Percentiles rank a stretch among this genome's conserved stretches.
These are phyloP conservation scores for Rosa chinensis DNA, from an alignment of 306 rosid species.

Conservation along the genomic window DNA sequence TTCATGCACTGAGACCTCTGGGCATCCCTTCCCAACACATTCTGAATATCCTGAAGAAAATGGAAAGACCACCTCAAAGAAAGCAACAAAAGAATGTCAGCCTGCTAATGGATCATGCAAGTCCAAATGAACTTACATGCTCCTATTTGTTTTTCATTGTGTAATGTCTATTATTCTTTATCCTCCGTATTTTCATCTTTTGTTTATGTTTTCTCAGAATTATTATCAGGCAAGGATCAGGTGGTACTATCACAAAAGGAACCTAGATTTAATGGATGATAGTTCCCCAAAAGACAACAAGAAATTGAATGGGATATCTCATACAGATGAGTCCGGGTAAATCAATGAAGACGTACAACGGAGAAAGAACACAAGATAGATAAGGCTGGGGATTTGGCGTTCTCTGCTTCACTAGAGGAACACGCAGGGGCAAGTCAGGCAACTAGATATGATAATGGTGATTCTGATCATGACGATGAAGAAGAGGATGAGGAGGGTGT, in stretches of 20 bases:
- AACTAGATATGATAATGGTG: too few species aligned
- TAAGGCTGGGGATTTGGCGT: too few species aligned
- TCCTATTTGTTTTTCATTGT: neutral
- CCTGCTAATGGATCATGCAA: conserved; percentile 35
- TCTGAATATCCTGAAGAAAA: conserved; percentile 18
- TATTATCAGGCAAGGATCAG: conserved; percentile 34
- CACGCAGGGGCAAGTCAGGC: too few species aligned
- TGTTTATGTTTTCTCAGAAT: conserved; percentile 14
- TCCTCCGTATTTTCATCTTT: conserved; percentile 11
- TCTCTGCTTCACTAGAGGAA: too few species aligned
- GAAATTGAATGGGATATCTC: conserved; percentile 2
- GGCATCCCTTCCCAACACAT: conserved; percentile 17
- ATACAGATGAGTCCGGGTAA: too few species aligned
- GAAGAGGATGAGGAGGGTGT: too few species aligned
- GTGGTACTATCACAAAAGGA: neutral
- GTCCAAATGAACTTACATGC: conserved; percentile 26
- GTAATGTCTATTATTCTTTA: neutral
- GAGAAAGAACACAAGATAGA: too few species aligned
- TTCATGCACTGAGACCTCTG: conserved; percentile 17
- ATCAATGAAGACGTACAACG: too few species aligned
- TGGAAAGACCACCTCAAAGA: conserved; percentile 4
- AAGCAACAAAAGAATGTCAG: conserved; percentile 26
- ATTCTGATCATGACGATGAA: too few species aligned
- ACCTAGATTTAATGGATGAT: conserved; percentile 9
- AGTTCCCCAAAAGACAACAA: conserved; percentile 14